Evolutionary conservation across 345 rosid species (phyloP), one percentile per base, ranked within the genome.

Genomic region (Nasturtium officinale): DNA sequence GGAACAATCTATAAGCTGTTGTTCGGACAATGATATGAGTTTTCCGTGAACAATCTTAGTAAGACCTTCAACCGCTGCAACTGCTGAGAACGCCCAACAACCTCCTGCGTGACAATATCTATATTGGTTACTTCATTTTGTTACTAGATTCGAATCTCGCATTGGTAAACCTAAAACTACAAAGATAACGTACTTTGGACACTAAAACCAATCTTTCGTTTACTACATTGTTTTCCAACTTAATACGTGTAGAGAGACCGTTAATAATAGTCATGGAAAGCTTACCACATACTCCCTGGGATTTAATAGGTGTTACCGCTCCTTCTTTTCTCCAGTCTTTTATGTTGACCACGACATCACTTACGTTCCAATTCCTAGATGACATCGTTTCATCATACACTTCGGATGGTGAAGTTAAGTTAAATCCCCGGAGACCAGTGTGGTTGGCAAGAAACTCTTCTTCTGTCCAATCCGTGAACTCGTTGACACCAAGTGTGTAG

Each of bases 51-150:
- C 72, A 65, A 88, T 79, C 67, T 79, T 67, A 21, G 69, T 78
- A 10, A 81, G 53, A 56, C 90, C 89, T 79, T 88, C 89, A 20
- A 81, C 76, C 8, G 87, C 89, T 61, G 89, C 90, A 53, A 82
- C 80, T 0, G 89, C 82, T 7, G 89, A 81, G 75, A 85, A 88
- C 45, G 90, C 90, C 93, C 89, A 86, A 56, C 93, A 88, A 79
- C 77, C 42, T 7, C 86, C 93, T 86, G 74, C 30, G 25, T 23
- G 25, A 23, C 18, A 30, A 51, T 73, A 9, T 25, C 25, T 23
- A 51, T 28, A 53, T 52, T 29, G 32, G n/a, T 18, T 28, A 51
- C 9, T 48, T 51, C 1, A 25, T 38, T 48, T 52, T 13, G 7
- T 10, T 23, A 40, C 5, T 2, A 61, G 21, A 38, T 23, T 23